Evolutionary conservation across 2,329 filamentous ascomycete species (phyloP).

Genomic region (Colletotrichum sp.): DNA sequence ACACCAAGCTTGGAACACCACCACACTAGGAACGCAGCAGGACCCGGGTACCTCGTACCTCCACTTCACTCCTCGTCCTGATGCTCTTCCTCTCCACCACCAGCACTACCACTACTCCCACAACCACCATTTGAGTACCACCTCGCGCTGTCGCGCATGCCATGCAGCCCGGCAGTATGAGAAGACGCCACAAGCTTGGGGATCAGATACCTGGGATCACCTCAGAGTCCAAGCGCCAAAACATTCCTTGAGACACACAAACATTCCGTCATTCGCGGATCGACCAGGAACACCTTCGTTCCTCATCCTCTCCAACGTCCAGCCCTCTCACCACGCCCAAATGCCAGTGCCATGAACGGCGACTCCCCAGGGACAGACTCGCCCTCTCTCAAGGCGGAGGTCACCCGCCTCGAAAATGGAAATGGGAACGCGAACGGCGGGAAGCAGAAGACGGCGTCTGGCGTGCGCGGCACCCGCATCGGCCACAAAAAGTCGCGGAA

Average conservation of each 20-base stretch:
- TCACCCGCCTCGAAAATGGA: not conserved
- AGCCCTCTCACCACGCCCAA: not conserved
- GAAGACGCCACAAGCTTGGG: not conserved
- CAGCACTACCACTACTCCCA: not conserved
- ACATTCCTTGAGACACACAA: constrained; percentile 1
- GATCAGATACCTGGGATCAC: constrained; percentile 5
- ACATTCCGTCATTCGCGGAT: not conserved
- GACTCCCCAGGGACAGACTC: not conserved
- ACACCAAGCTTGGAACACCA: not conserved
- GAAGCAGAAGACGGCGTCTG: not conserved
- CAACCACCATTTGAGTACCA: not conserved
- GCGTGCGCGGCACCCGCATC: constrained; percentile 11
- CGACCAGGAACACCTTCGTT: not conserved
- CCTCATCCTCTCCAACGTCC: not conserved
- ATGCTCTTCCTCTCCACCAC: not conserved
- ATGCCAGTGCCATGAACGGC: constrained; percentile 4
- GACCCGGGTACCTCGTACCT: not conserved
- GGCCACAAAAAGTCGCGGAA: constrained; percentile 19
- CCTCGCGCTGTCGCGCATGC: not conserved
- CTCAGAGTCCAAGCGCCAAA: constrained; percentile 6
- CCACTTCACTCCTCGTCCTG: not conserved
- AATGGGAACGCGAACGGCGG: not conserved
- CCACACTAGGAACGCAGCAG: not conserved
- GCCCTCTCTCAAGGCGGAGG: constrained; percentile 13
- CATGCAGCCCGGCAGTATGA: constrained; percentile 3